Conservation (phyloP, 805 yeast species). For the Zygoascus bituminiphila region DNA sequence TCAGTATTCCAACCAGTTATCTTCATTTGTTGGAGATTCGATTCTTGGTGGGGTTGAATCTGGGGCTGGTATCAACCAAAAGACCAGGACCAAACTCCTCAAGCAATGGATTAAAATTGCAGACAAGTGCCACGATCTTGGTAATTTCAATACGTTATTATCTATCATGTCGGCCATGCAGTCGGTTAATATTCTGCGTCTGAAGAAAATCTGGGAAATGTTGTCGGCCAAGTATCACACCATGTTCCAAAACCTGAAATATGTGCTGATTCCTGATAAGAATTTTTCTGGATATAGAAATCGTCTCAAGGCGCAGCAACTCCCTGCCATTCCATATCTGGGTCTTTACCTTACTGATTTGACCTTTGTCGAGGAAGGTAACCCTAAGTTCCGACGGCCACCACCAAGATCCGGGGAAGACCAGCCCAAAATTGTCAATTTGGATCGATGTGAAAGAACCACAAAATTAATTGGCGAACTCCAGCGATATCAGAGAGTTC, state of each 20-base stretch:
- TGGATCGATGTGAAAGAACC: constrained; percentile 28
- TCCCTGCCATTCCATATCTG: constrained; percentile 30
- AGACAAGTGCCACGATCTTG: constrained; percentile 23
- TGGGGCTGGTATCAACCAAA: constrained; percentile 18
- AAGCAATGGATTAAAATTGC: constrained; percentile 33
- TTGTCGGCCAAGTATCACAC: constrained; percentile 22
- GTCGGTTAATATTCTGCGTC: constrained; percentile 28
- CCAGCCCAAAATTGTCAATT: constrained; percentile 23
- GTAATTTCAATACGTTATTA: constrained; percentile 28
- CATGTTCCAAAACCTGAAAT: constrained; percentile 20
- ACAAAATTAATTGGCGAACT: constrained; percentile 26
- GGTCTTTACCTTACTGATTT: constrained; percentile 31
- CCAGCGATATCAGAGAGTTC: constrained; percentile 26
- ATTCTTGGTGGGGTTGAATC: constrained; percentile 18
- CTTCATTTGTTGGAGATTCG: constrained; percentile 31
- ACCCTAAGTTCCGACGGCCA: constrained; percentile 17
- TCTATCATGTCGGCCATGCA: constrained; percentile 29
- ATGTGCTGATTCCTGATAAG: constrained; percentile 28
- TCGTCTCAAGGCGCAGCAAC: constrained; percentile 18
- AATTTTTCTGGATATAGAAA: constrained; percentile 29
- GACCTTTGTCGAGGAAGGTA: constrained; percentile 32
- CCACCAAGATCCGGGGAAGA: constrained; percentile 5
- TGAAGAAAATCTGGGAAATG: constrained; percentile 29
- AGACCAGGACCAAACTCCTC: constrained; percentile 27
- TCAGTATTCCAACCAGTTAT: constrained; percentile 26